Evolutionary conservation across 148 eudicot genomes (phyloP), one percentile per base, ranked within the genome.

Genomic region (Rhododendron simsii): DNA sequence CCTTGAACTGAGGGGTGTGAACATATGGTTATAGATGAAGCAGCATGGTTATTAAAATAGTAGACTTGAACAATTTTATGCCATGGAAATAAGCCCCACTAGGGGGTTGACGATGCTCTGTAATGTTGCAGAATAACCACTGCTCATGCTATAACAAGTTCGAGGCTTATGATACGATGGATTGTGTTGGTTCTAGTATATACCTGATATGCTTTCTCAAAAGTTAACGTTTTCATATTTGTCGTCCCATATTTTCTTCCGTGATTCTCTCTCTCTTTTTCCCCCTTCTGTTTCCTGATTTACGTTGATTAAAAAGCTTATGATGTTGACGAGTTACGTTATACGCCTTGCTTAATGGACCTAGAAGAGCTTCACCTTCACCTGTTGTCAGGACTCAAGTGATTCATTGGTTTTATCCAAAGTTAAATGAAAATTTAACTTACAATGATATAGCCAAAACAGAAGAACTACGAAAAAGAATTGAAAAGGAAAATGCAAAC

Each of bases 331-430:
- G 47, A 10, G 51, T 47, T 47, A 48, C 3, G 9, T 30, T 30
- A 80, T 51, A 80, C 63, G 20, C 48, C 78, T 84, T 16, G 26
- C 80, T 30, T 69, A 20, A 16, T 73, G 65, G 41, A 23, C 16
- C 63, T 50, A 30, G 80, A 84, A 71, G 33, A 74, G 67, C 85
- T 84, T 73, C 67, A 28, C 45, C 61, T 83, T 83, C 79, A 83
- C 61, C 48, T 33, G 14, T 83, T 67, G 41, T 45, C 44, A 65
- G 35, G 26, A 28, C 77, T 12, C 59, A 67, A 81, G 7, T 35
- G 44, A 83, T 44, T 41, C 7, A 30, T 65, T 59, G 35, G 50
- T 82, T 82, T 20, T 82, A 59, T 23, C 75, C 84, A 48, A 59
- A 39, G n/a, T 81, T 57, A 21, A 82, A 57, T 37, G 84, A 47